These are phyloP conservation scores for Erigeron canadensis DNA, from an alignment of 129 eudicot genomes.

Conservation along the genomic window DNA sequence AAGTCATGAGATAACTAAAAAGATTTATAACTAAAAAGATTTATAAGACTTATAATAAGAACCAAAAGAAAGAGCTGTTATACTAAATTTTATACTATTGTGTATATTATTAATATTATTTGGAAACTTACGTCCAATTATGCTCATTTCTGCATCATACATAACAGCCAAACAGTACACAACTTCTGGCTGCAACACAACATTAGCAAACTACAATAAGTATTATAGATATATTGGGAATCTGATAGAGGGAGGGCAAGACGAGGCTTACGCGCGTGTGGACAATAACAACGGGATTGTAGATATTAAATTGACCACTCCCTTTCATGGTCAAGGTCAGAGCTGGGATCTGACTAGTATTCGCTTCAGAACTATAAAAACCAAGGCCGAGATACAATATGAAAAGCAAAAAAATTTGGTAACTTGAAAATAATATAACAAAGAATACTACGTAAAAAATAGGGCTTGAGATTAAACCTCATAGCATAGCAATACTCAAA, in stretches of 20 bases:
- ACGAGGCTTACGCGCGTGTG: constrained; percentile 50
- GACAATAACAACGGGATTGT: constrained; percentile 67
- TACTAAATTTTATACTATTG: too few species aligned
- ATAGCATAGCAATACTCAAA: constrained; percentile 80
- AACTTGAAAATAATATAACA: background rate
- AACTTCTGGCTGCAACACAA: constrained; percentile 55
- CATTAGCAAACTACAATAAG: constrained; percentile 15
- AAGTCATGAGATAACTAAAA: too few species aligned
- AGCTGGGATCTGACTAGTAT: constrained; percentile 58
- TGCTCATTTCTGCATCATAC: constrained; percentile 60
- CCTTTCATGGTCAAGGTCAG: constrained; percentile 65
- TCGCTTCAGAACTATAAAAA: constrained; percentile 50
- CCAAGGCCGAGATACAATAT: constrained; percentile 7
- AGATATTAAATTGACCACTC: constrained; percentile 43
- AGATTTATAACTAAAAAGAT: too few species aligned
- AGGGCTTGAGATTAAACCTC: constrained; percentile 50
- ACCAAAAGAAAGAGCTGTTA: too few species aligned
- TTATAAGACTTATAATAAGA: too few species aligned
- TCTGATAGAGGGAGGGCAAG: background rate
- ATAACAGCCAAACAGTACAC: constrained; percentile 74
- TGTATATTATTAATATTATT: too few species aligned
- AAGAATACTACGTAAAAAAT: constrained; percentile 9
- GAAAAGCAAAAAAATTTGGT: constrained; percentile 14
- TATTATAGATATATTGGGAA: background rate
- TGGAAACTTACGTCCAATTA: constrained; percentile 82